phyloP scores from a whole-genome alignment of 306 rosid genomes.

The Ormosia emarginata region DNA sequence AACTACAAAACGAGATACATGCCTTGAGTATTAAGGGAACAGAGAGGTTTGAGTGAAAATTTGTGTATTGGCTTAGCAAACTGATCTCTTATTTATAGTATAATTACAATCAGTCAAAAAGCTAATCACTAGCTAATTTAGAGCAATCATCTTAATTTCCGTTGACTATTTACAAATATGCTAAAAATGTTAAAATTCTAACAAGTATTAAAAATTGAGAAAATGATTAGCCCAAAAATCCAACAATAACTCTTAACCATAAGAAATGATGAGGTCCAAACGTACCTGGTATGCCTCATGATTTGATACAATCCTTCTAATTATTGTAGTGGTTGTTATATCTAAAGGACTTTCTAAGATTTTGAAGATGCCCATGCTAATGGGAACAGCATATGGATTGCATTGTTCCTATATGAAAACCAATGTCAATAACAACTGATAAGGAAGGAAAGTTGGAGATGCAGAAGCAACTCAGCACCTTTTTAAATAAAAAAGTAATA shows the following conservation, averaged over 20 bases:
- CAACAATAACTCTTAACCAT: not conserved
- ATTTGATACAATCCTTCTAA: conserved; percentile 81
- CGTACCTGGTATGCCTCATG: conserved; percentile 92
- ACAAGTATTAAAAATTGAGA: not conserved
- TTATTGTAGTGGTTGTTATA: conserved; percentile 85
- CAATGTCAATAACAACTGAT: conserved; percentile 15
- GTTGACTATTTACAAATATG: not conserved
- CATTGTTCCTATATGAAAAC: conserved; percentile 53
- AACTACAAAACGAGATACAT: not conserved
- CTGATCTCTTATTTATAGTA: not conserved
- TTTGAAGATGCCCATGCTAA: conserved; percentile 82
- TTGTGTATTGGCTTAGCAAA: not conserved
- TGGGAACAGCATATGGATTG: conserved; percentile 88
- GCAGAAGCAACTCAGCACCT: conserved; percentile 4
- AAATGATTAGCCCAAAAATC: not conserved
- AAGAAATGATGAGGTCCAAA: not conserved
- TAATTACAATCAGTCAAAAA: not conserved
- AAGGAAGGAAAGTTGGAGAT: not conserved
- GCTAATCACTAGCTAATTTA: not conserved
- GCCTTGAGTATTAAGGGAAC: not conserved
- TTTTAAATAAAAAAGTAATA: not conserved
- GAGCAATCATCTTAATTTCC: not conserved
- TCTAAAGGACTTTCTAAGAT: conserved; percentile 74
- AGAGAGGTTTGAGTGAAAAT: not conserved
- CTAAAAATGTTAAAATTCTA: not conserved